phyloP scores from a whole-genome alignment of 2,329 filamentous ascomycete species.

The Leptosphaerulina australis region DNA sequence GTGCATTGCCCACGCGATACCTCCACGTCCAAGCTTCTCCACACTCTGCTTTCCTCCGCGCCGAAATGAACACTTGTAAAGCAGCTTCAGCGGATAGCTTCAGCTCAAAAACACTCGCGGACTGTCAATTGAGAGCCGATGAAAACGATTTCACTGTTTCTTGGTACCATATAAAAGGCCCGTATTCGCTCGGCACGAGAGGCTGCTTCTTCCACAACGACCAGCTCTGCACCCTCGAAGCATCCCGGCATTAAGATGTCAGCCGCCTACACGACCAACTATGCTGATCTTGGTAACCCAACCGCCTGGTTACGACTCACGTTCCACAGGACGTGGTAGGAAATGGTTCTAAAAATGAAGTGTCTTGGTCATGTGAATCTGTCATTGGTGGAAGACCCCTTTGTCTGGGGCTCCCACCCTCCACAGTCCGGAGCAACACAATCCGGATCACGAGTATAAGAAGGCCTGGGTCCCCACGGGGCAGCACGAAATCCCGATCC shows the following conservation, averaged over 20 bases:
- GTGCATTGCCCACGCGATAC: background rate
- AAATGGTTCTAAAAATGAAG: constrained; percentile 9
- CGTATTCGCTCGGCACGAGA: no score
- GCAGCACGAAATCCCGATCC: background rate
- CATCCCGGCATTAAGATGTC: no score
- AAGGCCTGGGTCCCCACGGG: constrained; percentile 13
- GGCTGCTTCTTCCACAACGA: no score
- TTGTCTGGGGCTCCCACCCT: constrained; percentile 18
- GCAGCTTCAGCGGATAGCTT: background rate
- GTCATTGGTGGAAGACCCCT: constrained; percentile 9
- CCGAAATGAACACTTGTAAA: background rate
- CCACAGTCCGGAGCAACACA: constrained; percentile 17
- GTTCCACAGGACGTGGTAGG: background rate
- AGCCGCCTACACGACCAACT: constrained; percentile 4
- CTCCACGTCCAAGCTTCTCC: constrained; percentile 17
- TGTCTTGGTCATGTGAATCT: constrained; percentile 10
- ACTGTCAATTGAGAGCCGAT: background rate
- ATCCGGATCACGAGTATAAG: constrained; percentile 18
- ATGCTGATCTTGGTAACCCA: constrained; percentile 16
- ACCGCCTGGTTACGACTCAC: constrained; percentile 12
- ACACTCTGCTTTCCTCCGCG: constrained; percentile 16
- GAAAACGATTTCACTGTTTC: no score
- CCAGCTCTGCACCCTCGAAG: no score
- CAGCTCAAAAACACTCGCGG: background rate
- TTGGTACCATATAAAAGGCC: no score